Evolutionary conservation across 306 rosid genomes (phyloP).

Genomic region (Lupinus albus): DNA sequence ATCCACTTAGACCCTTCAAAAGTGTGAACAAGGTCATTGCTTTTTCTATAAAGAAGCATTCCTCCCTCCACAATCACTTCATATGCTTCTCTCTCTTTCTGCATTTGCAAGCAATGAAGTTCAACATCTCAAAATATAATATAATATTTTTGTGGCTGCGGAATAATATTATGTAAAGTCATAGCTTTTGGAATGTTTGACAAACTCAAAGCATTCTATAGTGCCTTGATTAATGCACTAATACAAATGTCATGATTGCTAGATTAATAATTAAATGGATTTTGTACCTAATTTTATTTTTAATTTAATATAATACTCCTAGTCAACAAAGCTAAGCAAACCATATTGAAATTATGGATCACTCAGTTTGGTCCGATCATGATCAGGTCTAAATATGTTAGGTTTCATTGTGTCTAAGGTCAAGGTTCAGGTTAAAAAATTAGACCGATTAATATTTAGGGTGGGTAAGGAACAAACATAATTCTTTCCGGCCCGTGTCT

Average conservation of each 20-base stretch:
- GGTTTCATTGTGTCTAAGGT: too few relatives aligned
- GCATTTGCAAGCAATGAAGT: conserved; percentile 33
- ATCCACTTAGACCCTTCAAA: conserved; percentile 78
- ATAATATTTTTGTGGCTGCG: conserved; percentile 31
- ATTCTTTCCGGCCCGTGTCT: too few relatives aligned
- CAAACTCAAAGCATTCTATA: conserved; percentile 1
- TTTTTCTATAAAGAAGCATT: conserved; percentile 60
- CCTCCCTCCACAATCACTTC: conserved; percentile 65
- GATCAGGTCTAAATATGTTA: too few relatives aligned
- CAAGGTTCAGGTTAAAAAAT: too few relatives aligned
- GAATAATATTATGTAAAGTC: conserved; percentile 25
- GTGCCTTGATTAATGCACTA: conserved; percentile 38
- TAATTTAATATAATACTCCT: not conserved
- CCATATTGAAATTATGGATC: too few relatives aligned
- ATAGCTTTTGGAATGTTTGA: conserved; percentile 22
- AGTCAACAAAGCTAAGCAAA: conserved; percentile 30
- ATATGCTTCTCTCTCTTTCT: conserved; percentile 76
- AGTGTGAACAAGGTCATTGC: conserved; percentile 54
- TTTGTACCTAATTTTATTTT: conserved; percentile 36
- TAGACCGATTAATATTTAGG: too few relatives aligned
- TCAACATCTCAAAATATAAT: conserved; percentile 13
- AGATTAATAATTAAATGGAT: conserved; percentile 21
- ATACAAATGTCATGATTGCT: conserved; percentile 3
- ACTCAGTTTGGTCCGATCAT: too few relatives aligned
- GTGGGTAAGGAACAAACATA: too few relatives aligned